Conservation (phyloP, 306 rosid species). For the Malus sieversii region DNA sequence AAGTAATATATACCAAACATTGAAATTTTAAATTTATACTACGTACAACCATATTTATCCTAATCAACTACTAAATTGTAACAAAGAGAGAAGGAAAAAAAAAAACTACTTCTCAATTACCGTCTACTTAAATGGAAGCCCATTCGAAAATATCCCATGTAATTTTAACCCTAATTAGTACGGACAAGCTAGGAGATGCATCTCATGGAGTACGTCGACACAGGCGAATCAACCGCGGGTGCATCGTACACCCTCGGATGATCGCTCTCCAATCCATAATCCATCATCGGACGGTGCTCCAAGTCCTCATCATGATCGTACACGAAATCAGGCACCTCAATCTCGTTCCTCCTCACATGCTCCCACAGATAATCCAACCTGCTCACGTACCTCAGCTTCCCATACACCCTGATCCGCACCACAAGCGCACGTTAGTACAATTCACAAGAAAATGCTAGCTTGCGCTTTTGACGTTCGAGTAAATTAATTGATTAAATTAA, state of each 20-base stretch:
- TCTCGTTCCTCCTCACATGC: slow-evolving; percentile 59
- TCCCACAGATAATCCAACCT: slow-evolving; percentile 82
- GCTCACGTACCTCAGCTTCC: slow-evolving; percentile 70
- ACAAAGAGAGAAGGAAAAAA: neutral
- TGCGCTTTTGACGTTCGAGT: neutral
- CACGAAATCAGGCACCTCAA: slow-evolving; percentile 75
- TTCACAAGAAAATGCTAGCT: neutral
- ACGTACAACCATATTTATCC: neutral
- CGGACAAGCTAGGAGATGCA: slow-evolving; percentile 51
- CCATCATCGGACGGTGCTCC: slow-evolving; percentile 91
- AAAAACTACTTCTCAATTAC: neutral
- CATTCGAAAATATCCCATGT: neutral
- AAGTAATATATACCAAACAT: too few species aligned
- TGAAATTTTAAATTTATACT: too few species aligned
- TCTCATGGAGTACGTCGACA: slow-evolving; percentile 77
- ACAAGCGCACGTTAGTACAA: slow-evolving; percentile 8
- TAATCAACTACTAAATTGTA: neutral
- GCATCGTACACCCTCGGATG: slow-evolving; percentile 65
- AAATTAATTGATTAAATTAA: neutral
- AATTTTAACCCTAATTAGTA: neutral
- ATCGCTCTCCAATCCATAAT: slow-evolving; percentile 85
- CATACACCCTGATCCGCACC: slow-evolving; percentile 54
- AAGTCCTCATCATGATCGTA: slow-evolving; percentile 86
- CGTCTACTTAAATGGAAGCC: neutral
- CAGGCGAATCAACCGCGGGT: slow-evolving; percentile 53